A percentile compares a stretch with the other conserved stretches of the same genome.
Evolutionary conservation across 2,329 filamentous ascomycete genomes (phyloP).

Genomic region (Stagonosporopsis rhizophila): DNA sequence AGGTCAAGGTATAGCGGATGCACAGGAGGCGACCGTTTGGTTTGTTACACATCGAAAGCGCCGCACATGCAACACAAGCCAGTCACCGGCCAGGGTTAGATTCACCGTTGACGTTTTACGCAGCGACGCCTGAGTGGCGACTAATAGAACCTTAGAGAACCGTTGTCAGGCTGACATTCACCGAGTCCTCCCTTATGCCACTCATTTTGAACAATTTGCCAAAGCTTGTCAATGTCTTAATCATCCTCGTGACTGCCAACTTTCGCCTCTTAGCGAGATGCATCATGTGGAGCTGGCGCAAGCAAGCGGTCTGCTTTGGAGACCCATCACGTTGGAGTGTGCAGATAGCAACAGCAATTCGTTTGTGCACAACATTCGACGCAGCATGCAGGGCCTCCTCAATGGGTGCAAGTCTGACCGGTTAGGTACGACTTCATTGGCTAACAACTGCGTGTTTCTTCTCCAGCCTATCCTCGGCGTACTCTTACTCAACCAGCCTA

Average conservation of each 20-base stretch:
- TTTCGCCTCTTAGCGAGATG: slow-evolving; percentile 12
- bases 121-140: slow-evolving; percentile 38
- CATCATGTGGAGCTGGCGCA: slow-evolving; percentile 21
- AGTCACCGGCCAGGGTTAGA: slow-evolving; percentile 37
- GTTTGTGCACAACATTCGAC: slow-evolving; percentile 20
- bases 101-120: slow-evolving; percentile 40
- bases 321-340: slow-evolving; percentile 27
- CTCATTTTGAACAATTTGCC: not conserved
- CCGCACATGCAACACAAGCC: slow-evolving; percentile 30
- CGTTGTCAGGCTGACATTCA: slow-evolving; percentile 33
- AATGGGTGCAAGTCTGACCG: slow-evolving; percentile 1
- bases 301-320: slow-evolving; percentile 29
- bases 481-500: not conserved
- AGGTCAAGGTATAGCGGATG: slow-evolving; percentile 13
- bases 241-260: slow-evolving; percentile 18
- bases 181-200: slow-evolving; percentile 4
- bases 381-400: slow-evolving; percentile 3
- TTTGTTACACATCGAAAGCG: slow-evolving; percentile 34
- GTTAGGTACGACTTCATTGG: slow-evolving; percentile 1
- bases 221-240: slow-evolving; percentile 25
- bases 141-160: slow-evolving; percentile 38
- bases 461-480: not conserved
- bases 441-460: not conserved
- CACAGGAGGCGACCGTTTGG: slow-evolving; percentile 24
- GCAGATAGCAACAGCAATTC: slow-evolving; percentile 14